These are phyloP conservation scores for Coniosporium tulheliwenetii DNA, from an alignment of 2,329 filamentous ascomycete genomes.

Conservation along the genomic window DNA sequence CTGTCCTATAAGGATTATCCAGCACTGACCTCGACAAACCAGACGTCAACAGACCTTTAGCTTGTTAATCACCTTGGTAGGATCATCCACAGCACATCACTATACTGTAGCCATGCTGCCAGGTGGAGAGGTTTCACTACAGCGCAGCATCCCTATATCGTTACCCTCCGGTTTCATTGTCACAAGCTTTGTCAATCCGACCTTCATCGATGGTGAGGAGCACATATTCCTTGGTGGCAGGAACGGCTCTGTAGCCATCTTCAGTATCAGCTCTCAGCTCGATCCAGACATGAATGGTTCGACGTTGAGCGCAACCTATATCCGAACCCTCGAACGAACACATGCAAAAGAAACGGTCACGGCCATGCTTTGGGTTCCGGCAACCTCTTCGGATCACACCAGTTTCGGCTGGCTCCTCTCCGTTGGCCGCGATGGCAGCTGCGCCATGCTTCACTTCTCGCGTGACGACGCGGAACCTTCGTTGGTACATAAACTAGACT, in stretches of 20 bases:
- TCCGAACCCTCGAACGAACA: not conserved
- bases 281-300: not conserved
- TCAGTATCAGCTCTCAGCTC: constrained; percentile 12
- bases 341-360: constrained; percentile 46
- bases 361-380: constrained; percentile 30
- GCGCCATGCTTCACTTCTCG: constrained; percentile 42
- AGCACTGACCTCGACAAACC: too few species aligned
- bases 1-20: too few species aligned
- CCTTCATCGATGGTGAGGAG: constrained; percentile 7
- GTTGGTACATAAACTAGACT: constrained; percentile 50
- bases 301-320: not conserved
- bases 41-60: constrained; percentile 6
- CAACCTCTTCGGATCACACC: constrained; percentile 3
- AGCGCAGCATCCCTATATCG: not conserved
- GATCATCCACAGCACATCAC: constrained; percentile 16
- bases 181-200: constrained; percentile 26
- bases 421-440: constrained; percentile 63
- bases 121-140: not conserved
- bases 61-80: constrained; percentile 23
- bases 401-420: constrained; percentile 42
- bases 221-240: constrained; percentile 40
- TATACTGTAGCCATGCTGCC: constrained; percentile 9
- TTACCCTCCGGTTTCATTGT: constrained; percentile 31
- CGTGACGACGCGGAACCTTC: constrained; percentile 8
- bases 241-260: constrained; percentile 36